These are phyloP conservation scores for Phytophthora syringae DNA, from an alignment of 352 stramenopile genomes.

Conservation along the genomic window DNA sequence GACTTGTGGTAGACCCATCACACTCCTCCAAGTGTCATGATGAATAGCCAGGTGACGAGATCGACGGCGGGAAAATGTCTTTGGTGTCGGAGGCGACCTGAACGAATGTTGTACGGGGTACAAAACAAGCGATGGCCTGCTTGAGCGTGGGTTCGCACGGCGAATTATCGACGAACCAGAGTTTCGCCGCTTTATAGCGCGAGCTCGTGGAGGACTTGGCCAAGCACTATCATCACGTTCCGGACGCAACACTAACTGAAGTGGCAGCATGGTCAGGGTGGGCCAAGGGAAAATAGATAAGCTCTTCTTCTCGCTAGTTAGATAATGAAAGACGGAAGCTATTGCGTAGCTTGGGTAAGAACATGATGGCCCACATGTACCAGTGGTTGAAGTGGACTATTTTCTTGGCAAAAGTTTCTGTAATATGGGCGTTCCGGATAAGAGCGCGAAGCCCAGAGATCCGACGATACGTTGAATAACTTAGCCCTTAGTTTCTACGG, in stretches of 20 bases:
- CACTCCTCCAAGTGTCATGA: slow-evolving; percentile 9
- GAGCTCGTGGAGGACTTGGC: slow-evolving; percentile 25
- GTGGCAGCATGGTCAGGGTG: slow-evolving; percentile 24
- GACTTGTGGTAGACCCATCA: slow-evolving; percentile 13
- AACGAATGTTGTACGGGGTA: slow-evolving; percentile 15
- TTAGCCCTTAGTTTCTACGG: background rate
- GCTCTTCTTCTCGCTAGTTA: slow-evolving; percentile 7
- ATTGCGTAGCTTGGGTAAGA: background rate
- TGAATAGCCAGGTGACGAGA: slow-evolving; percentile 15
- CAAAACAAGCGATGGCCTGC: slow-evolving; percentile 8
- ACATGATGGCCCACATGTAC: background rate
- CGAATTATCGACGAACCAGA: slow-evolving; percentile 17
- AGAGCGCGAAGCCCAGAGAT: slow-evolving; percentile 2
- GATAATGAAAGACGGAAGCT: background rate
- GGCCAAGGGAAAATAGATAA: background rate
- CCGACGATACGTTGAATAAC: background rate
- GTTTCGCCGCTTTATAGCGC: slow-evolving; percentile 24
- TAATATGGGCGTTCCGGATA: background rate
- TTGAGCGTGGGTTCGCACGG: slow-evolving; percentile 13
- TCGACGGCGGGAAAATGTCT: slow-evolving; percentile 21
- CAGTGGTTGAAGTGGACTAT: slow-evolving; percentile 10
- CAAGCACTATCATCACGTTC: slow-evolving; percentile 26
- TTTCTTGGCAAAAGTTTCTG: slow-evolving; percentile 1
- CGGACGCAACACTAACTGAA: slow-evolving; percentile 24
- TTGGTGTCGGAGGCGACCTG: slow-evolving; percentile 21